Base-by-base conservation (phyloP, 164 flowering plant genomes). In the Nymphaea colorata region DNA sequence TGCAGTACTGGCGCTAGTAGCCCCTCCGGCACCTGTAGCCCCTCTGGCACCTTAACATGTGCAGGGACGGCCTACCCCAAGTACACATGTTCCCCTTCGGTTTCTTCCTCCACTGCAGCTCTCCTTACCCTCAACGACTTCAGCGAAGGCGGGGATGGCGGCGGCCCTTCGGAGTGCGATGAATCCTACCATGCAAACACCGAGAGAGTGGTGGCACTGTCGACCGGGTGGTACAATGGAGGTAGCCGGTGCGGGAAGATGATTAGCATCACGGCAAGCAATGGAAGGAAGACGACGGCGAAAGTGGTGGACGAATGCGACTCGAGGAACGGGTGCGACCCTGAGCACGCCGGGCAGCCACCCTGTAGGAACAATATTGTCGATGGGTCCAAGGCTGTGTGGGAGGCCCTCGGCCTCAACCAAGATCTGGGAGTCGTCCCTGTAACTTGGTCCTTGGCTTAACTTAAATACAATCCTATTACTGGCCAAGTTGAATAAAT, bases 131-230 rank as follows among this genome's bases (percentile, higher is more conserved):
- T 69, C 66, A 69, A 69, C 25, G 63, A 65, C 61, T 69, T 69
- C 15, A 43, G 44, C 61, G 47, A 15, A 41, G 71, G 66, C 11
- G 47, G 62, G 1, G 71, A 62, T 42, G 66, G 71, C 16, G 71
- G 71, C 2, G 71, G 17, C 43, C 66, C 60, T 15, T 69, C 71
- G 3, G 71, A 69, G 44, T 69, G 71, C 36, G 71, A 69, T 65
- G 43, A 62, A 15, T 12, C 62, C 3, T 69, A 44, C 66, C 71
- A 68, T 14, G 16, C 18, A 16, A 64, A 68, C 4, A 5, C n/a
- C 11, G 66, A 62, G 14, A n/a, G 7, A 5, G 65, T 68, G 1
- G 65, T 68, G 55, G 70, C 66, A 5, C 18, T 68, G 64, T 68
- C 70, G 3, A 68, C 66, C 3, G 65, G 65, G 6, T 62, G 60